phyloP scores from a whole-genome alignment of 1,139 yeast genomes.

The Debaryomyces subglobosus region DNA sequence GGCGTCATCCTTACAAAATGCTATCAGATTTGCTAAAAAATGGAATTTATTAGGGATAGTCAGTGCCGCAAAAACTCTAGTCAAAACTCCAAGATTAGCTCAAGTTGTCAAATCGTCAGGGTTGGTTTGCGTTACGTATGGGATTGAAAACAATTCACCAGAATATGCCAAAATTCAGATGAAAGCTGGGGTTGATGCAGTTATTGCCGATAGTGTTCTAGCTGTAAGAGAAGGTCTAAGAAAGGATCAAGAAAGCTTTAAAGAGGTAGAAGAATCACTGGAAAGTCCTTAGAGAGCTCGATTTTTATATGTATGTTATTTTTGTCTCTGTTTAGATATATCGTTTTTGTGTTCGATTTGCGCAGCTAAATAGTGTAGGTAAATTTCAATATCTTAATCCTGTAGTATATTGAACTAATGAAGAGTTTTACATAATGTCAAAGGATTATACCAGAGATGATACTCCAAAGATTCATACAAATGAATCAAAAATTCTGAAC shows the following conservation, averaged over 20 bases:
- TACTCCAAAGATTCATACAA: background rate
- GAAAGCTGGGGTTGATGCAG: conserved; percentile 96
- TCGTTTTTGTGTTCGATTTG: conserved; percentile 2
- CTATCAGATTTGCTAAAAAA: conserved; percentile 84
- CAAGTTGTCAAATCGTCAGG: conserved; percentile 89
- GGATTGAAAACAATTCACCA: conserved; percentile 82
- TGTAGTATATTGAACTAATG: background rate
- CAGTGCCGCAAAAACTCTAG: conserved; percentile 82
- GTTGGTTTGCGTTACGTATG: conserved; percentile 92
- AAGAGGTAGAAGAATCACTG: conserved; percentile 12
- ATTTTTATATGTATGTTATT: background rate
- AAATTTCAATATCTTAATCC: background rate
- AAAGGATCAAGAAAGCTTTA: conserved; percentile 28
- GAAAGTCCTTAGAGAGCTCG: background rate
- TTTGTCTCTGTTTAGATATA: background rate
- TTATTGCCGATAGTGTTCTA: conserved; percentile 90
- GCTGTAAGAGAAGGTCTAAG: conserved; percentile 87
- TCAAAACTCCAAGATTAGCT: conserved; percentile 85
- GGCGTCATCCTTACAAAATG: conserved; percentile 87
- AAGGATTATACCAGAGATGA: background rate
- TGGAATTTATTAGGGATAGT: conserved; percentile 95
- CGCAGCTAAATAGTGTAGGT: background rate
- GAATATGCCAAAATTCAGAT: conserved; percentile 83
- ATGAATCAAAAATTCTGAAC: background rate
- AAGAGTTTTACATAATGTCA: background rate